phyloP scores from a whole-genome alignment of 2,329 filamentous ascomycete species.

The Bipolaris victoriae region DNA sequence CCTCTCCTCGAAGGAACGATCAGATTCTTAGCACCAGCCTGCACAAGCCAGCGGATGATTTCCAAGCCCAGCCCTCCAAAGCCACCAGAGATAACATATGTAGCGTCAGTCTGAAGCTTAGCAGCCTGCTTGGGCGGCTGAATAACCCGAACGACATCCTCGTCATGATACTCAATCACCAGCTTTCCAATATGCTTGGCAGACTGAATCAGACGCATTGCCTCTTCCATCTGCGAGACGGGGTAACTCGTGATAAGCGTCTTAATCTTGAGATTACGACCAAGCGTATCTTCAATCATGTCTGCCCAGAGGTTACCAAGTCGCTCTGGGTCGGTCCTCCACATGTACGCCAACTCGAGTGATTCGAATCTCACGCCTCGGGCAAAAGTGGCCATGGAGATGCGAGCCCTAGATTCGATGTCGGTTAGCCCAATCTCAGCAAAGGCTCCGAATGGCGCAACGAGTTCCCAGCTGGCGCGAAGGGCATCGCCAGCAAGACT shows the following conservation, averaged over 20 bases:
- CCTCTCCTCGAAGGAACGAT: too few relatives aligned
- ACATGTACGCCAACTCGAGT: conserved; percentile 2
- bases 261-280: background rate
- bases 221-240: background rate
- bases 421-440: conserved; percentile 30
- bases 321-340: background rate
- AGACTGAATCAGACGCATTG: background rate
- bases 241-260: background rate
- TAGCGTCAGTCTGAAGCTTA: too few relatives aligned
- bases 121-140: too few relatives aligned
- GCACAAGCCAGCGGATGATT: too few relatives aligned
- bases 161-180: background rate
- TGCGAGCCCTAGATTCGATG: conserved; percentile 13
- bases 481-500: conserved; percentile 6
- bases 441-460: conserved; percentile 19
- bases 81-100: too few relatives aligned
- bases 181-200: background rate
- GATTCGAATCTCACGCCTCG: conserved; percentile 1
- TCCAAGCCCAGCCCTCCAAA: too few relatives aligned
- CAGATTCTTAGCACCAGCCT: too few relatives aligned
- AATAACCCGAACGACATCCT: too few relatives aligned
- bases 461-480: background rate
- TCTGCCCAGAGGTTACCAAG: background rate
- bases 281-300: background rate
- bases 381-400: conserved; percentile 11